Conservation (phyloP, 2,329 filamentous ascomycete species). For the Colletotrichum orbiculare region DNA sequence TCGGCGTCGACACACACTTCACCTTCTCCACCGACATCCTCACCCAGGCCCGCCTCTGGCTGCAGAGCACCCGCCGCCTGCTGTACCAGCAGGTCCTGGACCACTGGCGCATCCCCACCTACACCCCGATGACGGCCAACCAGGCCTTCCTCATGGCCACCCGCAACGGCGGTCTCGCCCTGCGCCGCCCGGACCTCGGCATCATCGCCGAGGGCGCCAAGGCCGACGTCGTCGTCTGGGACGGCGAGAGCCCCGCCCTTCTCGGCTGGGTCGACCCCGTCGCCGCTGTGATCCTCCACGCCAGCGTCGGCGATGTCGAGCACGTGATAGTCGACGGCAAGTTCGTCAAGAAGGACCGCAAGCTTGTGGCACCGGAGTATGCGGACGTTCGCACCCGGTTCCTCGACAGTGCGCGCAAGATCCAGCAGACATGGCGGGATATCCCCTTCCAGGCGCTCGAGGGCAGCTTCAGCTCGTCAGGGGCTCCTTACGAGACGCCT, state of each 20-base stretch:
- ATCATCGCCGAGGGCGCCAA: constrained; percentile 60
- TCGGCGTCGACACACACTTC: constrained; percentile 67
- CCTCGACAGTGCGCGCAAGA: constrained; percentile 45
- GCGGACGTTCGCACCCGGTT: constrained; percentile 45
- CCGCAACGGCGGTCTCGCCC: constrained; percentile 60
- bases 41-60: constrained; percentile 64
- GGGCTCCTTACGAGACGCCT: constrained; percentile 24
- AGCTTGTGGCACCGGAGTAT: constrained; percentile 46
- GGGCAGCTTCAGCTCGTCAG: constrained; percentile 39
- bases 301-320: constrained; percentile 62
- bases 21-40: constrained; percentile 62
- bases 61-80: constrained; percentile 56
- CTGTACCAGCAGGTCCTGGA: constrained; percentile 53
- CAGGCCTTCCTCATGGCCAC: constrained; percentile 69
- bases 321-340: constrained; percentile 62
- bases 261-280: constrained; percentile 67
- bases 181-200: constrained; percentile 63
- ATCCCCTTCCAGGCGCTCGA: constrained; percentile 42
- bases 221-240: constrained; percentile 65
- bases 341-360: constrained; percentile 59
- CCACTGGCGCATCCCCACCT: constrained; percentile 54
- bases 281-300: constrained; percentile 66
- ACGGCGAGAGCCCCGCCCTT: constrained; percentile 59
- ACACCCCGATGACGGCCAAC: constrained; percentile 62
- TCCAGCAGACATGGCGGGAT: constrained; percentile 43